phyloP scores from a whole-genome alignment of 345 rosid genomes.

The Syzygium aqueum region DNA sequence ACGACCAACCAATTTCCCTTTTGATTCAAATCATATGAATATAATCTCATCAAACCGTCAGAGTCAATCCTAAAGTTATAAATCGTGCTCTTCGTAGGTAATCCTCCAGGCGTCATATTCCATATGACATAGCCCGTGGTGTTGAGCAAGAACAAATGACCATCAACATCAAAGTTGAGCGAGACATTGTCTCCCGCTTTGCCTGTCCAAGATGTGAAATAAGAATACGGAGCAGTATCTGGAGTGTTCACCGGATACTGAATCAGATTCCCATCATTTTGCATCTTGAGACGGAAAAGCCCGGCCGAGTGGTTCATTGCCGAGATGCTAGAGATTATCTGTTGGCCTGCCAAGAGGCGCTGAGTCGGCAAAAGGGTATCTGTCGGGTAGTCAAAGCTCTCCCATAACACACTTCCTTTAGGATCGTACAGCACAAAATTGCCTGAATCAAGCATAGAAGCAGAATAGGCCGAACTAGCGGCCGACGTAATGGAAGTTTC shows the following conservation, averaged over 20 bases:
- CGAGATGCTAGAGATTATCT: conserved; percentile 12
- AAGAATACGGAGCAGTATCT: background rate
- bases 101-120: background rate
- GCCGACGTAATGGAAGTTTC: background rate
- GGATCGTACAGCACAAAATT: conserved; percentile 6
- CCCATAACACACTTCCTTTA: background rate
- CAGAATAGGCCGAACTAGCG: background rate
- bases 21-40: background rate
- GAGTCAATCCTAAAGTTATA: background rate
- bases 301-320: conserved; percentile 7
- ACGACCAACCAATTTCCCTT: background rate
- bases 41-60: conserved; percentile 12
- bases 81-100: background rate
- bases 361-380: conserved; percentile 23
- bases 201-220: background rate
- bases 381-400: conserved; percentile 22
- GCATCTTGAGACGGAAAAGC: conserved; percentile 11
- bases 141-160: conserved; percentile 7
- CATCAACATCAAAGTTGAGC: conserved; percentile 10
- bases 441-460: conserved; percentile 17
- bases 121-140: background rate
- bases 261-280: conserved; percentile 13
- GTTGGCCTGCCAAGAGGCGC: background rate
- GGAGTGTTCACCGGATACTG: conserved; percentile 7
- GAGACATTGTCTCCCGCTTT: background rate